Evolutionary conservation across 371 early-diverging fungal genomes (phyloP).

Genomic region (Mortierella sp.): DNA sequence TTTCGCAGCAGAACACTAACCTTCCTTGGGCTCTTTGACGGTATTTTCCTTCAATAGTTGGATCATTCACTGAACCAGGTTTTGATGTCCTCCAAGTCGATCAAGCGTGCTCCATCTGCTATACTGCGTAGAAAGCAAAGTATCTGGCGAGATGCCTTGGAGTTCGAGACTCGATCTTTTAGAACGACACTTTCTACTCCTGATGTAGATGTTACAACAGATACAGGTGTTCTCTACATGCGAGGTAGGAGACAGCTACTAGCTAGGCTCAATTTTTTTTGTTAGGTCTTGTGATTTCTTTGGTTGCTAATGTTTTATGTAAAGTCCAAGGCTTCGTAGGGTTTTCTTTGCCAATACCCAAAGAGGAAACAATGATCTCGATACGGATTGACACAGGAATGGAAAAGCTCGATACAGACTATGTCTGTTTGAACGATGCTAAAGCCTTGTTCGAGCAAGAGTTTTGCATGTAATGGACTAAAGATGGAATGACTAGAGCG

Average conservation of each 20-base stretch:
- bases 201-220: conserved; percentile 8
- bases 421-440: conserved; percentile 15
- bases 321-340: conserved; percentile 16
- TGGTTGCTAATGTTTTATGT: not conserved
- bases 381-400: conserved; percentile 39
- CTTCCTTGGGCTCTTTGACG: too few species aligned
- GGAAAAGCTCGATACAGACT: conserved; percentile 43
- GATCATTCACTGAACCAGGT: too few species aligned
- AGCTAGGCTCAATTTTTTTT: too few species aligned
- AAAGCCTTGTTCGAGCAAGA: conserved; percentile 40
- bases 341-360: conserved; percentile 18
- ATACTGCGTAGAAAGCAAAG: not conserved
- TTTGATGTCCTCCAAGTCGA: too few species aligned
- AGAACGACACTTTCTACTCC: conserved; percentile 31
- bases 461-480: conserved; percentile 47
- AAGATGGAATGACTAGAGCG: not conserved
- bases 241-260: conserved; percentile 26
- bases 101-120: too few species aligned
- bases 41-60: too few species aligned
- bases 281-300: too few species aligned
- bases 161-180: not conserved
- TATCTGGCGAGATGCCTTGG: conserved; percentile 10
- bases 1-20: too few species aligned
- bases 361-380: conserved; percentile 25
- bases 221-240: conserved; percentile 28